Evolutionary conservation across 2,329 filamentous ascomycete species (phyloP).

Genomic region (Claviceps paspali): DNA sequence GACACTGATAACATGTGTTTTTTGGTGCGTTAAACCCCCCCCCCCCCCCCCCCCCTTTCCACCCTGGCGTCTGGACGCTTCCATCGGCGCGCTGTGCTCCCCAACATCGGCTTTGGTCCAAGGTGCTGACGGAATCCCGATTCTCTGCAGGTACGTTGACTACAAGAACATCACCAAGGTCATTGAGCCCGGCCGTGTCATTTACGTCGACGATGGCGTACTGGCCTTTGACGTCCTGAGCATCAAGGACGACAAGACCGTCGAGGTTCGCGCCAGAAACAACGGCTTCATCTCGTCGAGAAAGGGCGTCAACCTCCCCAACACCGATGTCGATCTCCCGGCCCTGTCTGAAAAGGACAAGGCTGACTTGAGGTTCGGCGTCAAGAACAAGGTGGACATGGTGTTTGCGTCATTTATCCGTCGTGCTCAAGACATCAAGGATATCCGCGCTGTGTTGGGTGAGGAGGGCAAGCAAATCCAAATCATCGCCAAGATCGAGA

Average conservation of each 20-base stretch:
- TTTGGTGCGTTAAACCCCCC: too few species aligned
- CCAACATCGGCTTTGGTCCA: too few species aligned
- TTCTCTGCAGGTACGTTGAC: conserved; percentile 65
- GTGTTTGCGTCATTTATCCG: conserved; percentile 98
- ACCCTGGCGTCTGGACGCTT: too few species aligned
- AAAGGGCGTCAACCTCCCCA: conserved; percentile 98
- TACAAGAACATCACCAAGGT: conserved; percentile 99
- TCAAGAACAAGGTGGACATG: conserved; percentile 99
- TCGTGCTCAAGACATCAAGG: conserved; percentile 76
- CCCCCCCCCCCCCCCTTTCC: too few species aligned
- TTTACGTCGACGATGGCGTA: conserved; percentile 98
- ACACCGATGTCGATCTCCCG: conserved; percentile 95
- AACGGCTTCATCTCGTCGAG: conserved; percentile 97
- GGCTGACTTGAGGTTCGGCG: conserved; percentile 81
- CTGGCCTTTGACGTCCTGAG: conserved; percentile 89
- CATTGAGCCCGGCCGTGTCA: conserved; percentile 75
- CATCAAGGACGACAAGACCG: conserved; percentile 75
- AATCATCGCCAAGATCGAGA: conserved; percentile 99
- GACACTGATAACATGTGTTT: too few species aligned
- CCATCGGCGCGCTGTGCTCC: too few species aligned
- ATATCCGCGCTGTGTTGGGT: conserved; percentile 84
- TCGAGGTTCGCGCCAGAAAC: conserved; percentile 80
- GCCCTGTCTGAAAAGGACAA: conserved; percentile 98
- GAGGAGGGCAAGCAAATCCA: conserved; percentile 90
- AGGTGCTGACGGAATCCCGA: not conserved